These are phyloP conservation scores for Pseudogymnoascus sp. DNA, from an alignment of 2,329 filamentous ascomycete genomes.

Conservation along the genomic window DNA sequence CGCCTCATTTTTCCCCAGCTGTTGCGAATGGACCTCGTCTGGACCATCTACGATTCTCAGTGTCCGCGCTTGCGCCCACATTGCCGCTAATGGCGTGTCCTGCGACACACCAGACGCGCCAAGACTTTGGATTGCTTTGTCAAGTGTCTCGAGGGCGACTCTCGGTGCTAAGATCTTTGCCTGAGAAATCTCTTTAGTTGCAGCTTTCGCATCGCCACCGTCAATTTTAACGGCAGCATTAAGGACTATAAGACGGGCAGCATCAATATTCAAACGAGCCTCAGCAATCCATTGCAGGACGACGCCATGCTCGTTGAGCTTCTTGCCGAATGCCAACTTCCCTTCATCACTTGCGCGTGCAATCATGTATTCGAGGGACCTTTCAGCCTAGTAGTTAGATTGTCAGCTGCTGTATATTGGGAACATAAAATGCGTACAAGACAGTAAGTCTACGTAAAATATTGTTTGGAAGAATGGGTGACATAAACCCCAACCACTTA, in stretches of 20 bases:
- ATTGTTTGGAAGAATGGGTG: too few relatives aligned
- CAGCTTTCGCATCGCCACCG: conserved; percentile 75
- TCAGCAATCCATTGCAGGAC: conserved; percentile 91
- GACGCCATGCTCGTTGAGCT: conserved; percentile 76
- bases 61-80: conserved; percentile 76
- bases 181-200: conserved; percentile 87
- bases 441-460: too few relatives aligned
- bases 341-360: conserved; percentile 79
- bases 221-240: conserved; percentile 97
- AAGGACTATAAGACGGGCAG: conserved; percentile 79
- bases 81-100: conserved; percentile 81
- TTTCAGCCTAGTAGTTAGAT: conserved; percentile 48
- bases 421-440: too few relatives aligned
- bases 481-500: conserved; percentile 30
- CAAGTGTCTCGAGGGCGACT: conserved; percentile 77
- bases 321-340: conserved; percentile 83
- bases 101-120: conserved; percentile 87
- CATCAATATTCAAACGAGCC: conserved; percentile 88
- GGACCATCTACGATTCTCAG: conserved; percentile 86
- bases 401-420: too few relatives aligned
- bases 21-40: conserved; percentile 86
- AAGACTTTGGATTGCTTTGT: conserved; percentile 88
- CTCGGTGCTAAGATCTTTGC: conserved; percentile 87
- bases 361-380: conserved; percentile 84
- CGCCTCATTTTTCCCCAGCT: conserved; percentile 76